Evolutionary conservation across 208 protist genomes (phyloP).

Genomic region (Angomonas deanei): DNA sequence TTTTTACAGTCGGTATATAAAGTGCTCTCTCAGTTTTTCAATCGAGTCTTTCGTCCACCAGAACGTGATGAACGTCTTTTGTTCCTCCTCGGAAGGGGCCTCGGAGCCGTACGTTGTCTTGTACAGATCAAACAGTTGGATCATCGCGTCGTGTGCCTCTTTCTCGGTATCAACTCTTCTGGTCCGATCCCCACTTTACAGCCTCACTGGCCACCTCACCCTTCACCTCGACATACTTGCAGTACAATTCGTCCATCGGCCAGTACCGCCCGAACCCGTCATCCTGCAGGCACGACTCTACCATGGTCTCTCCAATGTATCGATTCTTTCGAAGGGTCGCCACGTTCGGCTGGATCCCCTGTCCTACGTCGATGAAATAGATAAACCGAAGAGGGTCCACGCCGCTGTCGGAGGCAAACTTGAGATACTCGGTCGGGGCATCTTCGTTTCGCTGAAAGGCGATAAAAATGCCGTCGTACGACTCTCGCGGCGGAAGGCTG

Average conservation of each 20-base stretch:
- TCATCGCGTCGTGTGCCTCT: constrained; percentile 43
- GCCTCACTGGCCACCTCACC: constrained; percentile 32
- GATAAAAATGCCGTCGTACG: constrained; percentile 60
- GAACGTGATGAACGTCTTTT: constrained; percentile 26
- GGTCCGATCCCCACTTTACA: constrained; percentile 41
- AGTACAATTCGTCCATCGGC: constrained; percentile 77
- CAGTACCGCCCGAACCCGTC: constrained; percentile 86
- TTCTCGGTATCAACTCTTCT: constrained; percentile 38
- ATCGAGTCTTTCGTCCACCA: constrained; percentile 37
- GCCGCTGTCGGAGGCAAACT: constrained; percentile 34
- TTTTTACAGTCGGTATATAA: constrained; percentile 39
- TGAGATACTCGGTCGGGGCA: constrained; percentile 42
- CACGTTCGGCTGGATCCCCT: constrained; percentile 69
- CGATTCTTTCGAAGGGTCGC: constrained; percentile 30
- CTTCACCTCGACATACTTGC: constrained; percentile 52
- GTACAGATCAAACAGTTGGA: constrained; percentile 60
- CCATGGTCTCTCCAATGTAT: constrained; percentile 71
- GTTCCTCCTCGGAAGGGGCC: constrained; percentile 31
- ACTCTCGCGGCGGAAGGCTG: constrained; percentile 9
- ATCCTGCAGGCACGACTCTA: constrained; percentile 77
- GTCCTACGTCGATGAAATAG: constrained; percentile 80
- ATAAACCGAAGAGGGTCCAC: constrained; percentile 46
- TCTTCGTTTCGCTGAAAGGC: constrained; percentile 38
- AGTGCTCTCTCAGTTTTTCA: constrained; percentile 19
- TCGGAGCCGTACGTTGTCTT: constrained; percentile 47